Percentiles rank a stretch among this genome's conserved stretches.
phyloP scores from a whole-genome alignment of 345 rosid species.

The Luvunga scandens region DNA sequence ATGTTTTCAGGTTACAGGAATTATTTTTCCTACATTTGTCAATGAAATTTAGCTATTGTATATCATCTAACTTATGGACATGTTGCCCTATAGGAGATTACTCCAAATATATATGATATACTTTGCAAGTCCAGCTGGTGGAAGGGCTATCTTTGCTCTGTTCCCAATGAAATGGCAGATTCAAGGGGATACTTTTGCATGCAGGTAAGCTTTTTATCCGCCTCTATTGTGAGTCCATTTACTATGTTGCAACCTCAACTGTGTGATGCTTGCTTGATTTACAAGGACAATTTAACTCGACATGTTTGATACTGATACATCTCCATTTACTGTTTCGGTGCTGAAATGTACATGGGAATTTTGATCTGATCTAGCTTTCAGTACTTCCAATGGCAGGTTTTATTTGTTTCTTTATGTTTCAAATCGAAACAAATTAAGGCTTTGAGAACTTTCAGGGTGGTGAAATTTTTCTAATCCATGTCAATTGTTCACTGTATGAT shows the following conservation, averaged over 20 bases:
- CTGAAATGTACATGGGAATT: background rate
- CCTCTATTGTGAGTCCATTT: background rate
- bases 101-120: slow-evolving; percentile 58
- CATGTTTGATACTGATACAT: background rate
- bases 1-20: slow-evolving; percentile 76
- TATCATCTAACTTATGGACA: background rate
- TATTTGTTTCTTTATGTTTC: background rate
- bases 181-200: slow-evolving; percentile 73
- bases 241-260: background rate
- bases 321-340: background rate
- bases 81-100: slow-evolving; percentile 65
- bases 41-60: background rate
- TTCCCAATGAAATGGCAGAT: slow-evolving; percentile 41
- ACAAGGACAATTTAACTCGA: background rate
- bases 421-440: background rate
- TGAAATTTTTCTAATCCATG: background rate
- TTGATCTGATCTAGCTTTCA: background rate
- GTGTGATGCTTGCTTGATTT: background rate
- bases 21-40: background rate
- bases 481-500: background rate
- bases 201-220: slow-evolving; percentile 45
- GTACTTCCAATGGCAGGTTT: background rate
- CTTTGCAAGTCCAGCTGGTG: slow-evolving; percentile 79
- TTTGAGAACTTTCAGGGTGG: background rate
- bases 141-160: slow-evolving; percentile 72